Percentiles rank a stretch among this genome's conserved stretches.
These are phyloP conservation scores for Perkinsus olseni DNA, from an alignment of 169 alveolate genomes.

Conservation along the genomic window DNA sequence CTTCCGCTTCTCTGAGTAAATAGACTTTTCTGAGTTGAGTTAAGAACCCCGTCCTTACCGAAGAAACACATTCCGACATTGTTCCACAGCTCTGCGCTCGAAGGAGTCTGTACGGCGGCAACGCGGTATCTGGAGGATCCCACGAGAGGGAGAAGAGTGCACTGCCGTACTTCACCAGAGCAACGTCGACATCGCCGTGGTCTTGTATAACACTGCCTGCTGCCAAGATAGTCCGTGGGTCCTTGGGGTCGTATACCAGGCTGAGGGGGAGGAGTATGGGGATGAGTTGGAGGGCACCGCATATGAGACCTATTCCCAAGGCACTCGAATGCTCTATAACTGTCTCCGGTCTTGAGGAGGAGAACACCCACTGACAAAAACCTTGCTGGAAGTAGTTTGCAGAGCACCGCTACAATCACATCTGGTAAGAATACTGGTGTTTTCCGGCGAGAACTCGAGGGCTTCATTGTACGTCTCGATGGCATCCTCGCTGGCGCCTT, in stretches of 20 bases:
- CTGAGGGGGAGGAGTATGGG: slow-evolving; percentile 19
- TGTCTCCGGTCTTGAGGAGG: slow-evolving; percentile 37
- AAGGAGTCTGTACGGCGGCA: slow-evolving; percentile 63
- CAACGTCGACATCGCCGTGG: slow-evolving; percentile 25
- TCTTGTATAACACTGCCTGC: slow-evolving; percentile 70
- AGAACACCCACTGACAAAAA: not conserved
- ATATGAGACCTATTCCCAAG: slow-evolving; percentile 39
- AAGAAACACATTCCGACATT: slow-evolving; percentile 81
- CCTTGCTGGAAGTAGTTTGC: not conserved
- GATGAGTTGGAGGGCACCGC: not conserved
- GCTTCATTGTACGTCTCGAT: slow-evolving; percentile 70
- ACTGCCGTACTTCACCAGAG: not conserved
- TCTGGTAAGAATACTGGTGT: slow-evolving; percentile 59
- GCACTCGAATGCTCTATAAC: slow-evolving; percentile 48
- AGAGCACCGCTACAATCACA: not conserved
- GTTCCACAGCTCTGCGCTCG: slow-evolving; percentile 75
- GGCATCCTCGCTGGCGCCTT: slow-evolving; percentile 56
- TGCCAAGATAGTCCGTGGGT: slow-evolving; percentile 69
- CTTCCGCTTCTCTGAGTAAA: slow-evolving; percentile 38
- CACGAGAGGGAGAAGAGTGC: slow-evolving; percentile 40
- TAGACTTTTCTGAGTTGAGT: not conserved
- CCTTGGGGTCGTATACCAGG: slow-evolving; percentile 59
- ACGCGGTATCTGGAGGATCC: slow-evolving; percentile 60
- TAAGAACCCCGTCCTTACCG: slow-evolving; percentile 26
- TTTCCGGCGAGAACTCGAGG: slow-evolving; percentile 58